A percentile compares a stretch with the other conserved stretches of the same genome.
Conservation (phyloP, 768 basidiomycete species). For the Suillus luteus region DNA sequence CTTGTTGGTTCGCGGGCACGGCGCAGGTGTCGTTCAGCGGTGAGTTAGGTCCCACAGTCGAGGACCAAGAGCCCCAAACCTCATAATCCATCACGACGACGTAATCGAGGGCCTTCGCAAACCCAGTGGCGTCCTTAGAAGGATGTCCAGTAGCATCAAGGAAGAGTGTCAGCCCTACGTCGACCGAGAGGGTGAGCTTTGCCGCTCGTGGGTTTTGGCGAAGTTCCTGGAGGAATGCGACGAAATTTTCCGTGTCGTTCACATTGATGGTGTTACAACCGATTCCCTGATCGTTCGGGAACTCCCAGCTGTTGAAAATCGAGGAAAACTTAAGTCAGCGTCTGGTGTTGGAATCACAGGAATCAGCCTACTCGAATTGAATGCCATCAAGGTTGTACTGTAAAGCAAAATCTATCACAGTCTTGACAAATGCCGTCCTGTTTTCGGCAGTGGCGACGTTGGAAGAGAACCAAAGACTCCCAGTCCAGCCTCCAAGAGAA, state of each 20-base stretch:
- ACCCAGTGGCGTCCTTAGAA: conserved; percentile 66
- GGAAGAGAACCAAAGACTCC: conserved; percentile 62
- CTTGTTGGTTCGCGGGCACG: conserved; percentile 53
- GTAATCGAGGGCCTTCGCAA: conserved; percentile 69
- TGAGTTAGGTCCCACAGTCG: conserved; percentile 74
- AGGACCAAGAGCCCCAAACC: conserved; percentile 51
- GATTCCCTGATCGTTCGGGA: conserved; percentile 65
- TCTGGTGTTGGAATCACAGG: not conserved
- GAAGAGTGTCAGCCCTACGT: conserved; percentile 70
- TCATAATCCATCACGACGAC: conserved; percentile 71
- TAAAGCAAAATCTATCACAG: conserved; percentile 48
- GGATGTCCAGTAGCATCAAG: conserved; percentile 58
- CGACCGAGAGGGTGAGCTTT: conserved; percentile 67
- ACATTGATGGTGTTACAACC: conserved; percentile 63
- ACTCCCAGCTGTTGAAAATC: conserved; percentile 73
- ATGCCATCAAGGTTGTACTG: conserved; percentile 60
- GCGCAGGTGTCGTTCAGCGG: conserved; percentile 81
- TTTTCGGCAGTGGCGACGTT: conserved; percentile 56
- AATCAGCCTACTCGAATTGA: conserved; percentile 32
- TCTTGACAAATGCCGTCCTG: conserved; percentile 65
- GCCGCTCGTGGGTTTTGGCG: conserved; percentile 51
- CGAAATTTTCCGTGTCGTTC: conserved; percentile 75
- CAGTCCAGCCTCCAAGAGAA: conserved; percentile 74
- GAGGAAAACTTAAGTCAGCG: conserved; percentile 7
- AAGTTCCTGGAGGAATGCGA: conserved; percentile 72